Evolutionary conservation across 2,329 filamentous ascomycete species (phyloP), one percentile per base, ranked within the genome.

Genomic region (Pseudocercospora ulei): DNA sequence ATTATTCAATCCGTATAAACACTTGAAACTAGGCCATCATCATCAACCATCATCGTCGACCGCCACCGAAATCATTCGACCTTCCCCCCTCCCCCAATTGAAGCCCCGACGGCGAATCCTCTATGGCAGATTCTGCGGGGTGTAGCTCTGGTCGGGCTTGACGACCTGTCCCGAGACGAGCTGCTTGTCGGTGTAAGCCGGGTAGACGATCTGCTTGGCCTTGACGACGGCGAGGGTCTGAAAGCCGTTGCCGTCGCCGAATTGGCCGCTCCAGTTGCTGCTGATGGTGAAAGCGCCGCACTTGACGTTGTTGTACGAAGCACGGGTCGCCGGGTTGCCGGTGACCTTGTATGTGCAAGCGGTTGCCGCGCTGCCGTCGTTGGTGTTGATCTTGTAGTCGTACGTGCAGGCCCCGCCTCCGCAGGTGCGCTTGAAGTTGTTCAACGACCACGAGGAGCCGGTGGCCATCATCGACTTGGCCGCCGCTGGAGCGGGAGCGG

Each of bases 121-220:
- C 38, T 44, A 49, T 37, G 47, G 43, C n/a, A 50, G 37, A 30
- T 43, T 41, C 34, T 45, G 41, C 23, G 49, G 47, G 26, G 49
- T 47, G 39, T 50, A 50, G 45, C 47, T 49, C 48, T 50, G 45
- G 35, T 52, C 43, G 13, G 47, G 49, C 39, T 35, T 44, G 24
- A 52, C 49, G n/a, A 42, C 38, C 25, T 42, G 16, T 12, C 39
- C 43, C 4, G 18, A 37, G 2, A 23, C 46, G n/a, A 52, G 23
- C 39, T 50, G 43, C 24, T 20, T 31, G 11, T 52, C 49, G 5
- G 41, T 50, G 36, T 51, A 51, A 19, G 42, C 40, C 7, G 49
- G 49, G 31, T 51, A 51, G 33, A 47, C 34, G 35, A 51, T 51
- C 27, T 50, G 37, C 16, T 36, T 38, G 19, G 20, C 36, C 19